A percentile compares a stretch with the other conserved stretches of the same genome.
Evolutionary conservation across 2,329 filamentous ascomycete genomes (phyloP).

Genomic region (Stagonosporopsis vannaccii): DNA sequence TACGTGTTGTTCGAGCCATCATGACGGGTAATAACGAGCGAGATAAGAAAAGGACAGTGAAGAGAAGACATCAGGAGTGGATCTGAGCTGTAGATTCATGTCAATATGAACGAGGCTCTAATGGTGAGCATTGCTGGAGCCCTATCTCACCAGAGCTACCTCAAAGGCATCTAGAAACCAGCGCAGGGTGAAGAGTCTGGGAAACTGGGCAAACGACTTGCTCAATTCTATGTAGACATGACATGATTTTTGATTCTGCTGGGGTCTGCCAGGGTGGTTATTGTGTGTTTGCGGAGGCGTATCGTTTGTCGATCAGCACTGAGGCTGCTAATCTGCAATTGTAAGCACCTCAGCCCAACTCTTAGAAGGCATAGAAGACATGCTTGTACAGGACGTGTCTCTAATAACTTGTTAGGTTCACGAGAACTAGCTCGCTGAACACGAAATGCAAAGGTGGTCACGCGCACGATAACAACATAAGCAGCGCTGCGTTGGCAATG

Average conservation of each 20-base stretch:
- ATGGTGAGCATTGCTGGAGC: not conserved
- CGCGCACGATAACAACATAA: not conserved
- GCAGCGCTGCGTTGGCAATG: constrained; percentile 2
- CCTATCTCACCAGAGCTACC: not conserved
- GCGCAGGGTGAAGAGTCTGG: not conserved
- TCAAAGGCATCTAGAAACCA: not conserved
- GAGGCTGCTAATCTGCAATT: too few species aligned
- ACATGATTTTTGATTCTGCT: not conserved
- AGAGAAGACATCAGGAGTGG: not conserved
- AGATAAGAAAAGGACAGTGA: not conserved
- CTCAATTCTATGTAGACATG: not conserved
- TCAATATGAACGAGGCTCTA: not conserved
- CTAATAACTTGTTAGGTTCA: too few species aligned
- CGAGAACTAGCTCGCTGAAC: not conserved
- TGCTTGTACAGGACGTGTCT: too few species aligned
- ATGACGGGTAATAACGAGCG: not conserved
- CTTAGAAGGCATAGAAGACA: too few species aligned
- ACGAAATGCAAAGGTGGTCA: not conserved
- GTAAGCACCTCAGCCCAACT: too few species aligned
- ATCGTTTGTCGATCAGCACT: not conserved
- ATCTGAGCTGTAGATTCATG: not conserved
- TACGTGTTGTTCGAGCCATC: not conserved
- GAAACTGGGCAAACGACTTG: not conserved
- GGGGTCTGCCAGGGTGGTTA: too few species aligned
- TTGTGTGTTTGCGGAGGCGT: not conserved